A percentile compares a stretch with the other conserved stretches of the same genome.
Conservation (phyloP, 495 filamentous ascomycete genomes). For the Tuber umbilicatum region DNA sequence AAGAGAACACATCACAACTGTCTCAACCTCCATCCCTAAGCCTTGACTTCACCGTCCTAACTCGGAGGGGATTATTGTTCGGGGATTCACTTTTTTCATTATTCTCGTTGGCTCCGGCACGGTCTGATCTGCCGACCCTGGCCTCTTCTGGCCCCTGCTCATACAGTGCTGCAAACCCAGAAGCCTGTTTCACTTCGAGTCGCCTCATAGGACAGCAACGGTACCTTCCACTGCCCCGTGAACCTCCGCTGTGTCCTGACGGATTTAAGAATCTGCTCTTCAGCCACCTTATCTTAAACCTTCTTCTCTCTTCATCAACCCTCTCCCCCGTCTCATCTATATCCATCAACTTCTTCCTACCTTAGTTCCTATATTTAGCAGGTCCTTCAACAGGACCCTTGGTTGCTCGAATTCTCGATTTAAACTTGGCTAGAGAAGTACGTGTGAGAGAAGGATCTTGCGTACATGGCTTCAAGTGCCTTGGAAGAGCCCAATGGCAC, state of each 20-base stretch:
- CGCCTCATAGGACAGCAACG: neutral
- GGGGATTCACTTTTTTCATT: neutral
- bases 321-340: neutral
- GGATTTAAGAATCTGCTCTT: neutral
- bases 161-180: neutral
- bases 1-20: neutral
- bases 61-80: neutral
- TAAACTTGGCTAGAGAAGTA: constrained; percentile 6
- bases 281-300: neutral
- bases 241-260: neutral
- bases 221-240: neutral
- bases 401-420: neutral
- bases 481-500: constrained; percentile 25
- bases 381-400: constrained; percentile 29
- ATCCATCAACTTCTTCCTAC: neutral
- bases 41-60: neutral
- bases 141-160: neutral
- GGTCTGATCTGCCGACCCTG: neutral
- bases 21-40: neutral
- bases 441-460: constrained; percentile 13
- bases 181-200: neutral
- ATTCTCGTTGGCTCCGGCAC: neutral
- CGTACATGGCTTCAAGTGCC: constrained; percentile 22
- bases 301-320: neutral
- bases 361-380: neutral